Base-by-base conservation (phyloP, 305 asterid species). In the Fraxinus ornus region DNA sequence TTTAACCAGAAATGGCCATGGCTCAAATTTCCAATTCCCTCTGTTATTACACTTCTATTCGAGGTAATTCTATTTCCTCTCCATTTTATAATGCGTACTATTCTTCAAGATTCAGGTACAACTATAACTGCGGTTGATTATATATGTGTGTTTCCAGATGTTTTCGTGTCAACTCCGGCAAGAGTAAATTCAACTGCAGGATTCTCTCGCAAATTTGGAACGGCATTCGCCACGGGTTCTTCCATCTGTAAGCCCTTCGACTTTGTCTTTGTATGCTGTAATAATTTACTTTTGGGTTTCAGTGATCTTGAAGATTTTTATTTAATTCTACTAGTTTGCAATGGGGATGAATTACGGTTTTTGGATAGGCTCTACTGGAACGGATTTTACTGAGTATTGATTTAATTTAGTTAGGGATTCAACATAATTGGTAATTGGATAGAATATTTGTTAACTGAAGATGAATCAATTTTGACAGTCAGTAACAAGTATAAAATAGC, bases 201-300 rank as follows among this genome's bases (percentile, higher is more conserved):
- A 60, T 35, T 77, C 75, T 55, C 77, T 13, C 47, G 81, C 57
- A 79, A 71, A 80, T 81, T 86, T 70, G 85, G 91, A 39, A 82
- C 84, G 41, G 37, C 86, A 15, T 89, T 90, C 79, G 84, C 87
- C 24, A 32, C 88, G 72, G 92, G 93, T 7, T 80, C 92, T 81
- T 89, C 93, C 36, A 86, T 83, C 13, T 75, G 93, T 90, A 82
- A 86, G 88, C 49, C 24, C 2, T 10, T 70, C 17, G 66, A n/a
- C 66, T 57, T 57, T n/a, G 12, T 57, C 47, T 8, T 39, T 39
- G 44, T 7, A 7, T 6, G 24, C 26, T 57, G 66, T 9, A 57
- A 57, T 6, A 57, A 19, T 57, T 22, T 62, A 22, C 72, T 62
- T 62, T 62, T 62, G 17, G 4, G 72, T 62, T 62, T 62, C 72